These are phyloP conservation scores for cucumber (Cucumis sativus) DNA, from an alignment of 306 rosid species.

Conservation along the genomic window DNA sequence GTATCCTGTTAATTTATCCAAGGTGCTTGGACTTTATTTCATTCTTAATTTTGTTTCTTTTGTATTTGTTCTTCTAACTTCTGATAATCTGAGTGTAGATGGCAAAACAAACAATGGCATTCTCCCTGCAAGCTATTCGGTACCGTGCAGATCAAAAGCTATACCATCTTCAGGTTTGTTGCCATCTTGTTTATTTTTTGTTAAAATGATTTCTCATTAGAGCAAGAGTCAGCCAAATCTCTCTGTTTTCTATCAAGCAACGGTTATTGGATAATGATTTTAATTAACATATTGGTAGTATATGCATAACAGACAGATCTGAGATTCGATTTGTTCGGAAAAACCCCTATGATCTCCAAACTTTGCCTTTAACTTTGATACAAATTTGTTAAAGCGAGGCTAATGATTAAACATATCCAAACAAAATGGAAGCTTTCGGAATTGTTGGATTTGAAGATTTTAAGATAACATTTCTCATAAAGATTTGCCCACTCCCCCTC, in stretches of 20 bases:
- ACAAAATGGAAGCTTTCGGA: no score
- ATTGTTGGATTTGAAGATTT: no score
- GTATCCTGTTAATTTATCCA: background rate
- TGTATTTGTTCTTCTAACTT: background rate
- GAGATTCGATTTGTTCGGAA: no score
- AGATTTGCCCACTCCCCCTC: no score
- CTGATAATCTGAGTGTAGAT: constrained; percentile 32
- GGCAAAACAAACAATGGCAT: constrained; percentile 99
- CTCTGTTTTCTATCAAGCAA: background rate
- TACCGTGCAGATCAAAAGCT: constrained; percentile 90
- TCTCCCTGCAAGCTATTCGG: constrained; percentile 64
- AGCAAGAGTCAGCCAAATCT: background rate
- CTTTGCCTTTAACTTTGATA: no score
- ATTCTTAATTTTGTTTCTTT: background rate
- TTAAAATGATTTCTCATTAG: background rate
- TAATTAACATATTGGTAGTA: background rate
- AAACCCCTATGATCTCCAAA: no score
- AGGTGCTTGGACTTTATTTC: background rate
- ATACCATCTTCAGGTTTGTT: constrained; percentile 81
- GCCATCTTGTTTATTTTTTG: background rate
- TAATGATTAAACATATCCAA: no score
- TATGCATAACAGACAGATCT: background rate
- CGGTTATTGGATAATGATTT: background rate
- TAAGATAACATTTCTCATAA: no score
- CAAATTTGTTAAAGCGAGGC: no score